These are phyloP conservation scores for Fennellomyces sp. DNA, from an alignment of 371 early-diverging fungal genomes.

Conservation along the genomic window DNA sequence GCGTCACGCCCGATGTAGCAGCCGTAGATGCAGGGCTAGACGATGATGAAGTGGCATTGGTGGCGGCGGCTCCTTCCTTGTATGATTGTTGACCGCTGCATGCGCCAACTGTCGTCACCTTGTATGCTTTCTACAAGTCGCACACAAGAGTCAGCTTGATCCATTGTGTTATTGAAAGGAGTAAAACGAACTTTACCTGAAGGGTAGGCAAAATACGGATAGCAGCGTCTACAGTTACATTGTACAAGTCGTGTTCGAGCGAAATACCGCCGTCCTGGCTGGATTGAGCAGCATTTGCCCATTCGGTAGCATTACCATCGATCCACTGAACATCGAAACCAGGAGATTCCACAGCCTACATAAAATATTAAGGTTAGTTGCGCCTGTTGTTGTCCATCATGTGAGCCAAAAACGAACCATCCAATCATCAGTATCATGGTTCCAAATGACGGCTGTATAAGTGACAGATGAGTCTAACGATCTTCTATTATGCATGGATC, in stretches of 20 bases:
- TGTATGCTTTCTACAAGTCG: conserved; percentile 35
- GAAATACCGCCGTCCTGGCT: conserved; percentile 64
- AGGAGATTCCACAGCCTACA: conserved; percentile 30
- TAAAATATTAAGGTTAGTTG: too few species aligned
- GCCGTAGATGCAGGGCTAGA: conserved; percentile 18
- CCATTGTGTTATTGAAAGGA: background rate
- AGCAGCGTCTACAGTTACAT: conserved; percentile 58
- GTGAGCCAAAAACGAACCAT: conserved; percentile 21
- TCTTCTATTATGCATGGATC: background rate
- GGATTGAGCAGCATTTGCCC: too few species aligned
- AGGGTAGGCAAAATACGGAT: conserved; percentile 59
- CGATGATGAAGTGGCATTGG: conserved; percentile 10
- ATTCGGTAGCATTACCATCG: conserved; percentile 52
- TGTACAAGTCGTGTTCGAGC: conserved; percentile 60
- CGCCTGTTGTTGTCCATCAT: background rate
- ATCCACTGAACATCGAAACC: conserved; percentile 40
- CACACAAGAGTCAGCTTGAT: background rate
- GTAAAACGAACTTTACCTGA: conserved; percentile 20
- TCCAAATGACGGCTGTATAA: conserved; percentile 51
- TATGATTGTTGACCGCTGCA: conserved; percentile 42
- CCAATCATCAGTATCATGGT: conserved; percentile 53
- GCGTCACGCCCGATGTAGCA: conserved; percentile 18
- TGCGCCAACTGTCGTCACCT: conserved; percentile 43
- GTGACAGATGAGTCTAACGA: too few species aligned
- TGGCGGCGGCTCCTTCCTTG: conserved; percentile 31